These are phyloP conservation scores for Earliella scabrosa DNA, from an alignment of 1,284 basidiomycete genomes.

Conservation along the genomic window DNA sequence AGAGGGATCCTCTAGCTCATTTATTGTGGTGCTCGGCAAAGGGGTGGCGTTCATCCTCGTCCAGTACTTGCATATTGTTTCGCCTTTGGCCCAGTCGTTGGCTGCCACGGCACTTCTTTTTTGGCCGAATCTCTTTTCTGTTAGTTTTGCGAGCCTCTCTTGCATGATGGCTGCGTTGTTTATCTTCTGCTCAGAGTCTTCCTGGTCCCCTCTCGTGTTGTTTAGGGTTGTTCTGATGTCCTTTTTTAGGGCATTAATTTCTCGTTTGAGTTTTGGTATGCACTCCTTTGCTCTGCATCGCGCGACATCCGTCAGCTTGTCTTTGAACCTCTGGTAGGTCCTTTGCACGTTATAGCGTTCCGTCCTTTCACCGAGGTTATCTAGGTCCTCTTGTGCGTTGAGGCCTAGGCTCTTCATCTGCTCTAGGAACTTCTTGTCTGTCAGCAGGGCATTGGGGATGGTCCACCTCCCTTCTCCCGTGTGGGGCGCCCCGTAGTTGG, in stretches of 20 bases:
- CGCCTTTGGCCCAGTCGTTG: constrained; percentile 28
- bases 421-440: not conserved
- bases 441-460: not conserved
- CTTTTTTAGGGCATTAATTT: not conserved
- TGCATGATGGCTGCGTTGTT: not conserved
- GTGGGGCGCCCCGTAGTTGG: not conserved
- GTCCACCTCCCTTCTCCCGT: not conserved
- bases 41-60: constrained; percentile 22
- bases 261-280: not conserved
- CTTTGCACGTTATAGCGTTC: not conserved
- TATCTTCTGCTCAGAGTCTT: no score
- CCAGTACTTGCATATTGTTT: constrained; percentile 40
- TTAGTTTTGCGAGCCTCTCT: not conserved
- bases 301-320: not conserved
- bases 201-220: not conserved
- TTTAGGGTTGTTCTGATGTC: not conserved
- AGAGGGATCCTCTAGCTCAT: not conserved
- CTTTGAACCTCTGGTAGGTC: not conserved
- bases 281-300: not conserved
- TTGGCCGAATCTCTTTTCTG: not conserved
- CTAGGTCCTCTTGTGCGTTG: not conserved
- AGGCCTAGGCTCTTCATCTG: not conserved
- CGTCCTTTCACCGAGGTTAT: not conserved
- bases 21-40: not conserved
- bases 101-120: not conserved